These are phyloP conservation scores for Syncephalastrum racemosum DNA, from an alignment of 371 early-diverging fungal genomes.

Conservation along the genomic window DNA sequence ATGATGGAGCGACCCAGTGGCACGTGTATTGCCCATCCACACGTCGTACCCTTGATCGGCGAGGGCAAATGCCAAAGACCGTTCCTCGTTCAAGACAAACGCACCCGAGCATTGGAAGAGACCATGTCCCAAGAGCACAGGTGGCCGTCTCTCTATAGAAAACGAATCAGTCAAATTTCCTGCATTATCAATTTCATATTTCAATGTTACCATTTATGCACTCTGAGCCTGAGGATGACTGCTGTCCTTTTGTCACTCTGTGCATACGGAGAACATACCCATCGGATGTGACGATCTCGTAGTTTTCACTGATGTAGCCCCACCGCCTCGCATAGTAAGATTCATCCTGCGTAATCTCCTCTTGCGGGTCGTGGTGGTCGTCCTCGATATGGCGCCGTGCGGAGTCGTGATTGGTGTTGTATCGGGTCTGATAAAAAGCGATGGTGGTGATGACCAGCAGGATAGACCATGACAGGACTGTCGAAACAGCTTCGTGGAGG, in stretches of 20 bases:
- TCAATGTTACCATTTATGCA: background rate
- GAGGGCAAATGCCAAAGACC: conserved; percentile 55
- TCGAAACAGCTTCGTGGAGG: too few relatives aligned
- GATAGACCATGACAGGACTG: conserved; percentile 1
- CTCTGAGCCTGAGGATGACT: background rate
- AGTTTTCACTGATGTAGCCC: conserved; percentile 38
- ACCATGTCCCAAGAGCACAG: conserved; percentile 59
- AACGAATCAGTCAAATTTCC: background rate
- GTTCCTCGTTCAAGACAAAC: conserved; percentile 49
- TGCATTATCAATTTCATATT: background rate
- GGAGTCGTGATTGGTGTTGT: background rate
- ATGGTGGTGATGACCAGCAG: conserved; percentile 2
- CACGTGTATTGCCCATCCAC: conserved; percentile 53
- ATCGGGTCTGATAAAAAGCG: conserved; percentile 1
- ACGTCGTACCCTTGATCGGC: conserved; percentile 55
- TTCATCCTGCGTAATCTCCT: conserved; percentile 32
- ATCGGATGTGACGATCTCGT: conserved; percentile 43
- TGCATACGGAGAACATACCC: conserved; percentile 45
- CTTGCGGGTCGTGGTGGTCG: conserved; percentile 14
- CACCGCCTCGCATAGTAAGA: conserved; percentile 32
- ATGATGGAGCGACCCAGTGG: conserved; percentile 26
- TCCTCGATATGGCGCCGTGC: background rate
- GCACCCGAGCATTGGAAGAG: conserved; percentile 63
- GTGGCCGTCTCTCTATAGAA: conserved; percentile 21
- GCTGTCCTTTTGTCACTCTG: conserved; percentile 17